phyloP scores from a whole-genome alignment of 441 rosid genomes.

The Flueggea neowawraea region DNA sequence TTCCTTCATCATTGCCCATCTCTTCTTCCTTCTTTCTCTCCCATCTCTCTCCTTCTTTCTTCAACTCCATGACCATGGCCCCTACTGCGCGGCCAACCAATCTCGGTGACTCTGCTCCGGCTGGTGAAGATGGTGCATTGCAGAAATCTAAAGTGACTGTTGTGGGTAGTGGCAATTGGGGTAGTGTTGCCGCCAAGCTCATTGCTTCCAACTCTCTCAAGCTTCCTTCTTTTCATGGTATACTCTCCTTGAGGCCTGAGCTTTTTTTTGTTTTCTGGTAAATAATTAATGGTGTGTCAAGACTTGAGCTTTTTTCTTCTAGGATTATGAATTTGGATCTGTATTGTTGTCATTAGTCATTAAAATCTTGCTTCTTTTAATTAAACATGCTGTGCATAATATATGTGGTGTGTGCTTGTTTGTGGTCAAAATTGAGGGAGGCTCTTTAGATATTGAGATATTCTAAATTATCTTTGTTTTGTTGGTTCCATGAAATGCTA shows the following conservation, averaged over 20 bases:
- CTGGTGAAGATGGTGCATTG: constrained; percentile 5
- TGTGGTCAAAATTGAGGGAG: too few species aligned
- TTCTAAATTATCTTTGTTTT: too few species aligned
- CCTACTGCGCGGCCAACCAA: constrained; percentile 1
- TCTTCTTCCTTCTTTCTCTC: constrained; percentile 7
- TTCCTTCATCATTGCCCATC: constrained; percentile 20
- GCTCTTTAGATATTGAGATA: too few species aligned
- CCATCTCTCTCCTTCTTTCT: not conserved
- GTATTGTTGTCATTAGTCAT: not conserved
- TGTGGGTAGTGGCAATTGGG: constrained; percentile 98
- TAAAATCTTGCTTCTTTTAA: not conserved
- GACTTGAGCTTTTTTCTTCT: not conserved
- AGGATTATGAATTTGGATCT: not conserved
- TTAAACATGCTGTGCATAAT: too few species aligned
- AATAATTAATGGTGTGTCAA: not conserved
- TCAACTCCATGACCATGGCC: constrained; percentile 26
- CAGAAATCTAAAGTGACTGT: constrained; percentile 69
- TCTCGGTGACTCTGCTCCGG: not conserved
- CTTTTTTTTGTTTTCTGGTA: not conserved
- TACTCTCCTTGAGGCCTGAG: too few species aligned
- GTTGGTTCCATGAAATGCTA: too few species aligned
- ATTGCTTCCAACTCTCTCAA: constrained; percentile 87
- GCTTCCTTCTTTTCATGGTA: constrained; percentile 79
- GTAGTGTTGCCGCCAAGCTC: constrained; percentile 96
- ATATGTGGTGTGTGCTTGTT: too few species aligned